Evolutionary conservation across 164 flowering plant genomes (phyloP).

Genomic region (Saururus chinensis): DNA sequence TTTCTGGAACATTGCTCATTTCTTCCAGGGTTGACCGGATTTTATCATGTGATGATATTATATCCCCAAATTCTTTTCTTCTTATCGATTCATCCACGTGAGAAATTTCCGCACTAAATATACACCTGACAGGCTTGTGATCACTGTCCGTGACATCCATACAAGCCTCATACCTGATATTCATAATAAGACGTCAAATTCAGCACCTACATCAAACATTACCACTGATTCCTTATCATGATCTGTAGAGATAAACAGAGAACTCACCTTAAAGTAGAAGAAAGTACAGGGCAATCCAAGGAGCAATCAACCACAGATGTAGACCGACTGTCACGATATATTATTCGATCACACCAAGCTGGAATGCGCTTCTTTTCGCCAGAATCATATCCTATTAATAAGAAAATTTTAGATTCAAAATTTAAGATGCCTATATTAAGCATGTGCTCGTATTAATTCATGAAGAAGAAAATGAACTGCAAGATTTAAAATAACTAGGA

Average conservation of each 20-base stretch:
- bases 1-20: conserved; percentile 53
- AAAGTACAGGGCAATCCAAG: conserved; percentile 72
- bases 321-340: conserved; percentile 76
- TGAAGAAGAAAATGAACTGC: too few species aligned
- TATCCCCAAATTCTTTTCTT: conserved; percentile 69
- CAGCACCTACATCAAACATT: not conserved
- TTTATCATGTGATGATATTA: conserved; percentile 47
- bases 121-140: conserved; percentile 96
- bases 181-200: not conserved
- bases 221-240: not conserved
- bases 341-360: conserved; percentile 96
- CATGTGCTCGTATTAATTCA: too few species aligned
- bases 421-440: too few species aligned
- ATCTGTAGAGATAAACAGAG: not conserved
- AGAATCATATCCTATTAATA: conserved; percentile 81
- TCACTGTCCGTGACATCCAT: conserved; percentile 99
- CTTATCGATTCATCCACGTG: conserved; percentile 69
- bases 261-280: conserved; percentile 58
- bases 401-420: not conserved
- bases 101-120: conserved; percentile 50
- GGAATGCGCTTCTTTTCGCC: conserved; percentile 99
- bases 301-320: conserved; percentile 47
- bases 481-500: too few species aligned
- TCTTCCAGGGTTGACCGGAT: conserved; percentile 40
- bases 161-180: conserved; percentile 81